Base-by-base conservation (phyloP, 495 filamentous ascomycete genomes). In the Hypoxylon trugodes region DNA sequence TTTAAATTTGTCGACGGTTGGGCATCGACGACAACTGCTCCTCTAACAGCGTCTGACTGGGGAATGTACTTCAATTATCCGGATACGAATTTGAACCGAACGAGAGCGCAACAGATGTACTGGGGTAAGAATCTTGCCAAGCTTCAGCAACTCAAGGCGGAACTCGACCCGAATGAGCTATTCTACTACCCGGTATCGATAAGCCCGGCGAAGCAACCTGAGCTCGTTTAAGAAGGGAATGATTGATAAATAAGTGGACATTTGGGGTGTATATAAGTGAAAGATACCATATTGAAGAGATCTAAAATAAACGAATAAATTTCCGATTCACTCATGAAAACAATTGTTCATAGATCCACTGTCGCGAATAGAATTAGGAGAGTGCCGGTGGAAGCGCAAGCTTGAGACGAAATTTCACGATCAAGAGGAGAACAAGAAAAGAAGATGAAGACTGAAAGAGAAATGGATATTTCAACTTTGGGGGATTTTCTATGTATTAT, bases 171-270 rank as follows among this genome's bases (percentile, higher is more conserved):
- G 0, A 65, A 74, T 0, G 81, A 88, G 74, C 49, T 88, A 7
- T 88, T 89, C 35, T 83, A 86, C 55, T 87, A 88, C 64, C 85
- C 85, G 5, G 84, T 88, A 63, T 82, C 81, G 21, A 76, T 89
- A 8, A 62, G 65, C 41, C 74, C 81, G 13, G 75, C 70, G 35
- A 12, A 38, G 30, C 40, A 41, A 19, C 28, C 32, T 32, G 56
- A 62, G 35, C 33, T 55, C 30, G 26, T 25, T 35, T 63, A 59
- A 33, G 3, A 36, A 26, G 28, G 46, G 38, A 33, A 50, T 16
- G 5, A 6, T 26, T 10, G n/a, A 13, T 26, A 6, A 7, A 30
- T 4, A 36, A 49, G 42, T 6, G 24, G 4, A 33, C 22, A 18
- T 36, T 56, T 28, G 28, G n/a, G 28, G 36, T 61, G 45, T 59